Evolutionary conservation across 2,329 filamentous ascomycete species (phyloP).

Genomic region (Acarospora socialis): DNA sequence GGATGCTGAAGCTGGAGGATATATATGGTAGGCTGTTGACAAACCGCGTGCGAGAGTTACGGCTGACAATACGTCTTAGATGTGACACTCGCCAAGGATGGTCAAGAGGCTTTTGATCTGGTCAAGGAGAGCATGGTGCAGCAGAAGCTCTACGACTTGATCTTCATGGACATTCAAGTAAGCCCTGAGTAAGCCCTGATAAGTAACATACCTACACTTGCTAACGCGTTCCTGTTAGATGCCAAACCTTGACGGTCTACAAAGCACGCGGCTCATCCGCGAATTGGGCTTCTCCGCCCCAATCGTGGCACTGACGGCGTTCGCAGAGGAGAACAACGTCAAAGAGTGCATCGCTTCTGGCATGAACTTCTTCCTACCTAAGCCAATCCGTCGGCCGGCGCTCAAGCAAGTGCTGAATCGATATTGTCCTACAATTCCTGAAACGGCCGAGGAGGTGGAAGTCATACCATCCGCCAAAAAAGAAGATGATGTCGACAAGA

Average conservation of each 20-base stretch:
- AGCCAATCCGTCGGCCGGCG: conserved; percentile 65
- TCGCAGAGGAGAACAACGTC: conserved; percentile 78
- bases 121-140: conserved; percentile 71
- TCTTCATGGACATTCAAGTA: conserved; percentile 81
- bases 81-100: conserved; percentile 74
- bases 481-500: too few species aligned
- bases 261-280: conserved; percentile 73
- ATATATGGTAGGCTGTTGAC: conserved; percentile 26
- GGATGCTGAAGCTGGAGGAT: conserved; percentile 42
- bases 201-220: not conserved
- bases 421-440: conserved; percentile 66
- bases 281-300: conserved; percentile 75
- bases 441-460: conserved; percentile 23
- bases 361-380: conserved; percentile 77
- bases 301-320: conserved; percentile 82
- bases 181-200: conserved; percentile 1
- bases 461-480: conserved; percentile 1
- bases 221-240: conserved; percentile 35
- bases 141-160: conserved; percentile 58
- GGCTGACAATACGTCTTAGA: too few species aligned
- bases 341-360: conserved; percentile 76
- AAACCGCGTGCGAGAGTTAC: not conserved
- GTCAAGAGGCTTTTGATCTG: conserved; percentile 73
- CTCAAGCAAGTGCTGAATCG: conserved; percentile 74
- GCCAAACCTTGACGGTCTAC: conserved; percentile 81